phyloP scores from a whole-genome alignment of 495 filamentous ascomycete genomes.

The Aspergillus nidulans region DNA sequence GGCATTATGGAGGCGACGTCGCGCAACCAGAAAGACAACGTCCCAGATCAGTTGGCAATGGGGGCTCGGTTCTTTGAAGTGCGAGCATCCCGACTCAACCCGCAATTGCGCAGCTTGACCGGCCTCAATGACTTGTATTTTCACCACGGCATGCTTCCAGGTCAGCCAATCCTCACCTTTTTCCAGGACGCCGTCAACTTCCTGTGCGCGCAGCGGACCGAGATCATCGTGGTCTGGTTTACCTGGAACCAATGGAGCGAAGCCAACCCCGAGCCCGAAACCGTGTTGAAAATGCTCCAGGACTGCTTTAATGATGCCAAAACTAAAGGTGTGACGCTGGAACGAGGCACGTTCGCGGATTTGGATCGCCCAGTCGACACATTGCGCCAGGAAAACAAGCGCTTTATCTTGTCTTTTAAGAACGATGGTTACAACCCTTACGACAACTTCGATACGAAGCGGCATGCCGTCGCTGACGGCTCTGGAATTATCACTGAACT shows the following conservation, averaged over 20 bases:
- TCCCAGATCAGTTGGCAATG: slow-evolving; percentile 41
- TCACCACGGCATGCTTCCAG: slow-evolving; percentile 50
- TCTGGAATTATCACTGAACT: not conserved
- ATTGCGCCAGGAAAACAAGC: not conserved
- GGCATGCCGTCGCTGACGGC: slow-evolving; percentile 27
- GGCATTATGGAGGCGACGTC: slow-evolving; percentile 49
- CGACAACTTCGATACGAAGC: slow-evolving; percentile 45
- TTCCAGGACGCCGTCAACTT: slow-evolving; percentile 42
- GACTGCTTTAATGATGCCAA: slow-evolving; percentile 27
- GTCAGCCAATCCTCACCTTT: slow-evolving; percentile 48
- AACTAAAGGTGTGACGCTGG: not conserved
- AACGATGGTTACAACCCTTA: not conserved
- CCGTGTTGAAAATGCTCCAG: slow-evolving; percentile 34
- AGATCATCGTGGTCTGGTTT: slow-evolving; percentile 50
- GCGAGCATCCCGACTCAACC: slow-evolving; percentile 46
- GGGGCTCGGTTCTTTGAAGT: slow-evolving; percentile 55
- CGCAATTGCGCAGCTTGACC: slow-evolving; percentile 9
- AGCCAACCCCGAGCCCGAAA: slow-evolving; percentile 38
- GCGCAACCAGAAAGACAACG: slow-evolving; percentile 50
- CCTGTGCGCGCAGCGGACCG: slow-evolving; percentile 36
- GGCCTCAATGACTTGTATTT: slow-evolving; percentile 48
- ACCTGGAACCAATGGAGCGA: slow-evolving; percentile 50
- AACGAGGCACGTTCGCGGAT: slow-evolving; percentile 18
- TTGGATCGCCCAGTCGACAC: not conserved
- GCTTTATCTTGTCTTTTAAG: not conserved